Conservation (phyloP, 2,329 filamentous ascomycete species). For the Pestalotiopsis sp. region DNA sequence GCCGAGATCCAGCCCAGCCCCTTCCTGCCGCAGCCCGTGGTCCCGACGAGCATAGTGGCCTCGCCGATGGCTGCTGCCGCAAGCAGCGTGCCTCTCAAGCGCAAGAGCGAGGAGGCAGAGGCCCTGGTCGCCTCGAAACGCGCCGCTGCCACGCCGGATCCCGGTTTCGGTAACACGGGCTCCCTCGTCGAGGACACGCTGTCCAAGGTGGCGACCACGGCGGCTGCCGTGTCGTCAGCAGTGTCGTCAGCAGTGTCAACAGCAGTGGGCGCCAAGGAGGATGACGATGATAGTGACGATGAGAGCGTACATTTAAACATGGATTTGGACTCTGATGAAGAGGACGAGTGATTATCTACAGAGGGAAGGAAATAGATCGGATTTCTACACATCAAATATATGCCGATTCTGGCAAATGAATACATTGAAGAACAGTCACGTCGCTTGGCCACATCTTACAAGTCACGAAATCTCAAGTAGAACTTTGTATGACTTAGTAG, state of each 20-base stretch:
- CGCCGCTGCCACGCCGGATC: conserved; percentile 19
- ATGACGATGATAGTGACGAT: conserved; percentile 49
- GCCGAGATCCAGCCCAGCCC: conserved; percentile 21
- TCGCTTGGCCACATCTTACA: background rate
- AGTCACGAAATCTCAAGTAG: background rate
- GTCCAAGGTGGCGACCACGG: background rate
- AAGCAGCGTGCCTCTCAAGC: conserved; percentile 37
- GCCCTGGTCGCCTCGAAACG: conserved; percentile 39
- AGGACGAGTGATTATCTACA: background rate
- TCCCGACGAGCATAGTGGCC: conserved; percentile 27
- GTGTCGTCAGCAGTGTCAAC: background rate
- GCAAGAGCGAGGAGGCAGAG: conserved; percentile 44
- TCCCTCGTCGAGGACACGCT: conserved; percentile 14
- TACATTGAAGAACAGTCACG: background rate
- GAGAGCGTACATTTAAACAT: conserved; percentile 62
- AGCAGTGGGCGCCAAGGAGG: conserved; percentile 33
- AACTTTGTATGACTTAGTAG: background rate
- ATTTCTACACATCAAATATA: background rate
- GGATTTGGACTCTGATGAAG: conserved; percentile 47
- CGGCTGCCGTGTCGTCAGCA: background rate
- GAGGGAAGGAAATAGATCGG: background rate
- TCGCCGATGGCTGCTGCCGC: conserved; percentile 17
- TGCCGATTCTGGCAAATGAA: background rate
- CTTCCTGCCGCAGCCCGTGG: conserved; percentile 23
- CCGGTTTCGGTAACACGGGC: conserved; percentile 13